Base-by-base conservation (phyloP, 306 rosid genomes). In the Carpinus viminea region DNA sequence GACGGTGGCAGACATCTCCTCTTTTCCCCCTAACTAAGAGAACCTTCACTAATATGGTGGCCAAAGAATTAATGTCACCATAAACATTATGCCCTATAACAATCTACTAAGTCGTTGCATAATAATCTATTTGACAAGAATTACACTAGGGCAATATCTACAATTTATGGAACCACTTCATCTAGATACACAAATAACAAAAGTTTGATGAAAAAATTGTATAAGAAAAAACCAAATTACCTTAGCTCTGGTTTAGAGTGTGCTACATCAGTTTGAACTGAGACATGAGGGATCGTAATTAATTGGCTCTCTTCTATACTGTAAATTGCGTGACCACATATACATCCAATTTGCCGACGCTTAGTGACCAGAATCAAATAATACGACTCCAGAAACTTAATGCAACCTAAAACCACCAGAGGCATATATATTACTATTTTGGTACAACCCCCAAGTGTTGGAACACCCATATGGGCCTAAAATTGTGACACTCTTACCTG, bases 261-360 rank as follows among this genome's bases (percentile, higher is more conserved):
- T 21, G 98, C 93, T 51, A 90, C 56, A 80, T 95, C 98, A 16
- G 93, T 86, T 81, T 95, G 98, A 79, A 95, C 86, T 1, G 97
- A 79, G 73, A 83, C 86, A 61, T 95, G 98, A 0, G 98, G 98
- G 77, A 95, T 82, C 3, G 98, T 89, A 70, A 95, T 85, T 78
- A 93, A 75, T 80, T 90, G 98, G 79, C 91, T 92, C 79, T 95
- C 98, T 53, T 85, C 92, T 72, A 95, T 91, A 78, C 93, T 79
- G 54, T 91, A 95, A 78, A 95, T 87, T 57, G 98, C 96, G 79
- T 95, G 98, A 43, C 98, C 98, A 70, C 98, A 95, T 34, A 95
- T 57, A 47, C 84, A 87, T 76, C 98, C 98, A 72, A 95, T 91
- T 81, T 92, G 98, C 60, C 87, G 91, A 72, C 98, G 97, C 88